Conservation (phyloP, 768 basidiomycete species). For the Hypholoma sublateritium region DNA sequence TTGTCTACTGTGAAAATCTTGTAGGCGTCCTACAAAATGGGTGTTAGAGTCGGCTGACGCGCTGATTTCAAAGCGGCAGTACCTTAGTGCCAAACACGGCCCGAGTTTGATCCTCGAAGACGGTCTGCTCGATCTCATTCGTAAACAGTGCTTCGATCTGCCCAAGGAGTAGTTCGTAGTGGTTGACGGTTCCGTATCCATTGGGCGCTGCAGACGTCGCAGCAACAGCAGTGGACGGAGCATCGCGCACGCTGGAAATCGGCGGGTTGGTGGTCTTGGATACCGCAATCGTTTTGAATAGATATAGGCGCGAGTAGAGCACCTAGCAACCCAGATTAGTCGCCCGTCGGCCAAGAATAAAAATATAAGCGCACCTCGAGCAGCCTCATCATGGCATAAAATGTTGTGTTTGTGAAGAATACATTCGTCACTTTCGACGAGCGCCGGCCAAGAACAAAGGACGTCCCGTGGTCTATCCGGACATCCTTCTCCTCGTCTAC, state of each 20-base stretch:
- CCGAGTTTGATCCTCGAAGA: conserved; percentile 91
- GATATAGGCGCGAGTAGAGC: conserved; percentile 75
- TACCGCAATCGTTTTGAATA: conserved; percentile 70
- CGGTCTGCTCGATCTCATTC: conserved; percentile 82
- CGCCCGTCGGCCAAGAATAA: neutral
- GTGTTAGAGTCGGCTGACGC: neutral
- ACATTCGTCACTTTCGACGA: conserved; percentile 45
- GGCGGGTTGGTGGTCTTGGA: conserved; percentile 35
- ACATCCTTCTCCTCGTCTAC: conserved; percentile 40
- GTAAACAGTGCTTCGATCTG: conserved; percentile 91
- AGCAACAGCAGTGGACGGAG: conserved; percentile 9
- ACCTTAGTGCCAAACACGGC: conserved; percentile 85
- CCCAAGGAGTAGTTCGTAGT: conserved; percentile 81
- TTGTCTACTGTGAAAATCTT: conserved; percentile 95
- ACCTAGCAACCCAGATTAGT: conserved; percentile 45
- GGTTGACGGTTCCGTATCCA: conserved; percentile 32
- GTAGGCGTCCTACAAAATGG: conserved; percentile 60
- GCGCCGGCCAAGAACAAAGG: conserved; percentile 15
- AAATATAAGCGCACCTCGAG: conserved; percentile 60
- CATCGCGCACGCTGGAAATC: conserved; percentile 4
- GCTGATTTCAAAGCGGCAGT: neutral
- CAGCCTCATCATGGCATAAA: conserved; percentile 83
- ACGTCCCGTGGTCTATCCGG: conserved; percentile 9
- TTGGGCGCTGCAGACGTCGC: conserved; percentile 42
- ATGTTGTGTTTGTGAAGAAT: conserved; percentile 89